Evolutionary conservation across 192 early-diverging fungal species (phyloP).

Genomic region (Phycomyces blakesleeanus): DNA sequence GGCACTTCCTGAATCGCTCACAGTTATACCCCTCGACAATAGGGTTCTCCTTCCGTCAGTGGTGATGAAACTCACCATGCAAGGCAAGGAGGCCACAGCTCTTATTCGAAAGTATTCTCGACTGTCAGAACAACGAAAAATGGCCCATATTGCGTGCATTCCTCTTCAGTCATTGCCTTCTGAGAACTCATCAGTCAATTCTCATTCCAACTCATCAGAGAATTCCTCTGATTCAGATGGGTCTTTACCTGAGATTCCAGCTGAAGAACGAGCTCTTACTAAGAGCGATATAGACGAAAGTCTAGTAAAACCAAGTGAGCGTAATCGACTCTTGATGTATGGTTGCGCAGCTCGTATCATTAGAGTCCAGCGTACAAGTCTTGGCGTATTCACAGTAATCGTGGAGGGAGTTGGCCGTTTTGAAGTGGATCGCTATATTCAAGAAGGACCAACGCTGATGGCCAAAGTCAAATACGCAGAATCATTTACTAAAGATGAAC

Average conservation of each 20-base stretch:
- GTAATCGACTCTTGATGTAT: constrained; percentile 28
- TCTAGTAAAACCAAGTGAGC: constrained; percentile 7
- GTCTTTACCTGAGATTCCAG: not conserved
- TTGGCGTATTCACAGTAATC: constrained; percentile 58
- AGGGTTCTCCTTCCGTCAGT: constrained; percentile 64
- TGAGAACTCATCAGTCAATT: not conserved
- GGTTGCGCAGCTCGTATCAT: constrained; percentile 53
- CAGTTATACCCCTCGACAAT: constrained; percentile 47
- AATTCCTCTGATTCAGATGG: too few species aligned
- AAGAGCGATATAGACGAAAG: not conserved
- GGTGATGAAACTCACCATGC: constrained; percentile 56
- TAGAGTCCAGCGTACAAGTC: constrained; percentile 52
- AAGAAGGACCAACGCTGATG: constrained; percentile 47
- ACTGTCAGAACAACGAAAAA: constrained; percentile 36
- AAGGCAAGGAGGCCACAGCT: constrained; percentile 47
- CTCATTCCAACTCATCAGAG: not conserved
- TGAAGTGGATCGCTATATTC: constrained; percentile 44
- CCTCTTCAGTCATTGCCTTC: constrained; percentile 12
- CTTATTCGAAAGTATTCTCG: constrained; percentile 42
- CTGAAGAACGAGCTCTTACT: not conserved
- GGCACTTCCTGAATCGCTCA: constrained; percentile 40
- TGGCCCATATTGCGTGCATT: constrained; percentile 42
- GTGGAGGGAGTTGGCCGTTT: constrained; percentile 64
- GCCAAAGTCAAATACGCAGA: constrained; percentile 45
- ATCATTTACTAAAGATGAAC: constrained; percentile 43